Evolutionary conservation across 257 asterid species (phyloP).

Genomic region (Rehmannia glutinosa): DNA sequence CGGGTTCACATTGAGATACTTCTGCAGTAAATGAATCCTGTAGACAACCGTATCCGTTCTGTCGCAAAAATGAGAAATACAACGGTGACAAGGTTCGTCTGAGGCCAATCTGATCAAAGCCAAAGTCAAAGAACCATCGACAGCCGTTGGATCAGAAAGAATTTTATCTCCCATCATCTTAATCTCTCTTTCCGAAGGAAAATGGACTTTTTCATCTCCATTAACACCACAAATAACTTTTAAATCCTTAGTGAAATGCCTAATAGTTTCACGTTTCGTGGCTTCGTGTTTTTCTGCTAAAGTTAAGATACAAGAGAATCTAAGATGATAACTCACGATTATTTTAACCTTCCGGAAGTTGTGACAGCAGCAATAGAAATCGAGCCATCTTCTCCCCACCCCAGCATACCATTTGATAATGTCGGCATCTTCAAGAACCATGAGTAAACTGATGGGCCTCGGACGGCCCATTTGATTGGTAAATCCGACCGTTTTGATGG

Average conservation of each 20-base stretch:
- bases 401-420: conserved; percentile 94
- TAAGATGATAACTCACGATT: conserved; percentile 63
- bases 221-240: conserved; percentile 31
- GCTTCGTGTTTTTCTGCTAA: conserved; percentile 91
- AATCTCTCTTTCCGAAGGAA: conserved; percentile 84
- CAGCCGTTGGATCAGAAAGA: conserved; percentile 69
- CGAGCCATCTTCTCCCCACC: conserved; percentile 85
- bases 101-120: conserved; percentile 63
- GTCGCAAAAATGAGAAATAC: conserved; percentile 73
- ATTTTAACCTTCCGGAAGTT: conserved; percentile 70
- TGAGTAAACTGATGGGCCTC: conserved; percentile 67
- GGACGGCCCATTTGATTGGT: conserved; percentile 97
- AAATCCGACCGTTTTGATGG: conserved; percentile 61
- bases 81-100: conserved; percentile 51
- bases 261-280: conserved; percentile 62
- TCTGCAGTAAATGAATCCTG: conserved; percentile 53
- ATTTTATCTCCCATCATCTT: conserved; percentile 71
- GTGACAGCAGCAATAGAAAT: conserved; percentile 79
- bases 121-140: conserved; percentile 63
- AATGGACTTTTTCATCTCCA: conserved; percentile 39
- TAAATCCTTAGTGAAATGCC: conserved; percentile 81
- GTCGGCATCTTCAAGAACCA: conserved; percentile 75
- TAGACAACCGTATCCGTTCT: conserved; percentile 49
- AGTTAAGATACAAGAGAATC: conserved; percentile 84
- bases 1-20: conserved; percentile 27